phyloP scores from a whole-genome alignment of 345 rosid genomes.

The Moricandia arvensis region DNA sequence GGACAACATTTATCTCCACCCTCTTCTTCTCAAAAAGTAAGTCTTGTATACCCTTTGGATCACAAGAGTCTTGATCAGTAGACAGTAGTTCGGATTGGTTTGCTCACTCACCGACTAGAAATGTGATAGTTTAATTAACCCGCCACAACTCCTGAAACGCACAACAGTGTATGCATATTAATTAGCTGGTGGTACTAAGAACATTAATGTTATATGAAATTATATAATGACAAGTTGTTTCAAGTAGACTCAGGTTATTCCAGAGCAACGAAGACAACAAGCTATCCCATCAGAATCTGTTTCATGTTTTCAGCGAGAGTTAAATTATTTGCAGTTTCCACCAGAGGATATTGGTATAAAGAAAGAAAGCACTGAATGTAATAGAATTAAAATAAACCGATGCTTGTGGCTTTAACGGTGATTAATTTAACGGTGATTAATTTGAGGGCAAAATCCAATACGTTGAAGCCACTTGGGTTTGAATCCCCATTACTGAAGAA shows the following conservation, averaged over 20 bases:
- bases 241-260: not conserved
- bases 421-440: no score
- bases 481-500: no score
- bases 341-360: not conserved
- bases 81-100: no score
- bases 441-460: no score
- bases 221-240: not conserved
- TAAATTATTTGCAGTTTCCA: not conserved
- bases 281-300: not conserved
- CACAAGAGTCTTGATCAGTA: no score
- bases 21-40: no score
- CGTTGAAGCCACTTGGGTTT: no score
- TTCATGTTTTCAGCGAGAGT: not conserved
- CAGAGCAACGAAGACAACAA: not conserved
- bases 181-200: not conserved
- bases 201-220: not conserved
- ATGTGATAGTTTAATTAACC: no score
- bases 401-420: no score
- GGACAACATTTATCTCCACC: no score
- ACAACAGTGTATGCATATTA: not conserved
- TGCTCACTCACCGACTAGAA: not conserved
- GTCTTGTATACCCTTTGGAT: no score
- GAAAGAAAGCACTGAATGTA: not conserved
- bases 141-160: not conserved
- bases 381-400: no score